Conservation (phyloP, 2,329 filamentous ascomycete species). For the Catunica adiposa region DNA sequence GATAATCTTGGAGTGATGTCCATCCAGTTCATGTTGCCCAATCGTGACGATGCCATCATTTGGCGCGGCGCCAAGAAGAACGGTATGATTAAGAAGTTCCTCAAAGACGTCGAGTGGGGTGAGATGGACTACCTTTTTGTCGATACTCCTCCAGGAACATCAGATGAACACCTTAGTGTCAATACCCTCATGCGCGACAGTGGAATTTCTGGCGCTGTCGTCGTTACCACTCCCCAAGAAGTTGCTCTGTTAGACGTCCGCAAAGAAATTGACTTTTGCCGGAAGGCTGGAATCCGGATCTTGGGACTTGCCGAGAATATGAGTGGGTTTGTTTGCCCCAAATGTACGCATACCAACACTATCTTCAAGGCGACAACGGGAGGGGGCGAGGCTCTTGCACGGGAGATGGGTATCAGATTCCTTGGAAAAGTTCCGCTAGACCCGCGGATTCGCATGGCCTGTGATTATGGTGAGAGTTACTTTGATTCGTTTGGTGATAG, state of each 20-base stretch:
- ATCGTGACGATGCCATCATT: slow-evolving; percentile 85
- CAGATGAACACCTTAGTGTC: slow-evolving; percentile 86
- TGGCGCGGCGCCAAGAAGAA: slow-evolving; percentile 99
- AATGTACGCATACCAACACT: slow-evolving; percentile 63
- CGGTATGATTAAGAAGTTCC: slow-evolving; percentile 89
- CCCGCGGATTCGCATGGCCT: slow-evolving; percentile 86
- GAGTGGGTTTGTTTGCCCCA: slow-evolving; percentile 91
- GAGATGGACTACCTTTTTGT: slow-evolving; percentile 85
- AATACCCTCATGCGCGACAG: slow-evolving; percentile 83
- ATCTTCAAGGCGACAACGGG: slow-evolving; percentile 89
- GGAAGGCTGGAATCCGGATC: slow-evolving; percentile 78
- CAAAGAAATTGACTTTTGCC: slow-evolving; percentile 96
- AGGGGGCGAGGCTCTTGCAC: slow-evolving; percentile 61
- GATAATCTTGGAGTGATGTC: slow-evolving; percentile 95
- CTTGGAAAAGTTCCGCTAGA: slow-evolving; percentile 82
- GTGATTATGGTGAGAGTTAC: slow-evolving; percentile 94
- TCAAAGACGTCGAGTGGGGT: slow-evolving; percentile 97
- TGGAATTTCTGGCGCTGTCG: slow-evolving; percentile 80
- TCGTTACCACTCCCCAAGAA: slow-evolving; percentile 92
- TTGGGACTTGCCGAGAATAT: slow-evolving; percentile 94
- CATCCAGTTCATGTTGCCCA: slow-evolving; percentile 95
- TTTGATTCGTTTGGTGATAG: slow-evolving; percentile 88
- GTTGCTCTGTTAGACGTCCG: slow-evolving; percentile 80
- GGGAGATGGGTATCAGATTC: slow-evolving; percentile 78
- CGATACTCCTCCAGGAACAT: slow-evolving; percentile 89